Percentiles rank a stretch among this genome's conserved stretches.
These are phyloP conservation scores for Canavalia ensiformis DNA, from an alignment of 306 rosid species.

Conservation along the genomic window DNA sequence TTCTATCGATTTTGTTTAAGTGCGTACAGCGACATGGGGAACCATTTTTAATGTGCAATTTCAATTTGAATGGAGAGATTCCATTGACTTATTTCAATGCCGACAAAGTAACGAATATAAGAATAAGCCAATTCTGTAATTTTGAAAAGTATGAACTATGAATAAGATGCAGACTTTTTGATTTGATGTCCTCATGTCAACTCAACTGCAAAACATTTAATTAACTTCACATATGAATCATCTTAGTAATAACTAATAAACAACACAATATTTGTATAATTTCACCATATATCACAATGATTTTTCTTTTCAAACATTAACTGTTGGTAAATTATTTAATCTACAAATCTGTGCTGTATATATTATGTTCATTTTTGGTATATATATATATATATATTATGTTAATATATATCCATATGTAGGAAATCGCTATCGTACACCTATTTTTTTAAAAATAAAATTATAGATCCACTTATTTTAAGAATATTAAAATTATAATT, in stretches of 20 bases:
- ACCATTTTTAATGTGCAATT: slow-evolving; percentile 7
- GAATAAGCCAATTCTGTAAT: background rate
- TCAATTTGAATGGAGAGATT: slow-evolving; percentile 17
- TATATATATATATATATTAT: too few species aligned
- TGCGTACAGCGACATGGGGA: background rate
- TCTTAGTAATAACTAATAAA: background rate
- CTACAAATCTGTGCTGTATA: too few species aligned
- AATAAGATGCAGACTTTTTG: slow-evolving; percentile 21
- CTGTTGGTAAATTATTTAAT: too few species aligned
- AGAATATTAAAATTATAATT: too few species aligned
- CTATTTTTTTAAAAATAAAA: too few species aligned
- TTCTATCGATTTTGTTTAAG: background rate
- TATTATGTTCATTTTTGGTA: too few species aligned
- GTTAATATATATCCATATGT: too few species aligned
- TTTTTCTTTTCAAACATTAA: too few species aligned
- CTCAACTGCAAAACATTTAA: background rate
- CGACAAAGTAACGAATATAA: slow-evolving; percentile 9
- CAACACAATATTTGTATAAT: background rate
- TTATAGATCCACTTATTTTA: too few species aligned
- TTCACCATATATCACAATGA: too few species aligned
- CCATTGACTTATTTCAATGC: slow-evolving; percentile 25
- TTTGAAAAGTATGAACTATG: background rate
- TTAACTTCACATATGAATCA: background rate
- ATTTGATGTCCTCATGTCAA: slow-evolving; percentile 34
- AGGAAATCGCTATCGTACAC: too few species aligned